Evolutionary conservation across 495 filamentous ascomycete species (phyloP), one percentile per base, ranked within the genome.

Genomic region (Hypoxylon trugodes): DNA sequence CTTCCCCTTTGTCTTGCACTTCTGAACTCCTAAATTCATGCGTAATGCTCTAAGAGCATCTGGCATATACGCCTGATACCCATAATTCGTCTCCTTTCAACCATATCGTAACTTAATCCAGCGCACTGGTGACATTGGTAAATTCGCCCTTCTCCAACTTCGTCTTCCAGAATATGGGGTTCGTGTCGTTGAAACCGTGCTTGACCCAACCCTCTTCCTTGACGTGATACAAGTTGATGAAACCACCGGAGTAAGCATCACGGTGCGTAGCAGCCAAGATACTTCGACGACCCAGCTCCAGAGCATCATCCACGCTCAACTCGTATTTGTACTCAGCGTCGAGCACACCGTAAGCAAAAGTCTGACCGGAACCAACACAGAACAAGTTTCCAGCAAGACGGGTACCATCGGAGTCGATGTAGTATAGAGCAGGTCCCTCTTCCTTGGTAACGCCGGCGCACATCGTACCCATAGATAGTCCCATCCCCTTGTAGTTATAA

Each of bases 161-260:
- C 36, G 91, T 96, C 85, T 96, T 90, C 95, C 96, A 98, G 87
- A 98, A 98, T 69, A 97, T 92, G 19, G 92, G 91, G 81, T 95
- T 92, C 63, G 92, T 96, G 73, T 96, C 92, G 73, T 81, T 90
- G 82, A 98, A 98, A 42, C 95, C 95, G 72, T 97, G 94, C 83
- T 96, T 96, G 61, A 94, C 92, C 95, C 95, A 98, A 59, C 95
- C 95, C 59, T 90, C 88, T 79, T 98, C 93, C 87, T 97, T 97
- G 70, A 98, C 92, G 71, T 98, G 96, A 75, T 98, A 98, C 70
- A 96, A 69, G 80, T 98, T 98, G 83, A 98, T 97, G 81, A 87
- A 97, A 55, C 95, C 96, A 81, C 95, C 95, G 15, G 95, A 98
- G 85, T 89, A 98, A 13, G 95, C 95, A 76, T 98, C 95, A 69